Conservation (phyloP, 768 basidiomycete species). For the Pseudohyphozyma bogoriensis region DNA sequence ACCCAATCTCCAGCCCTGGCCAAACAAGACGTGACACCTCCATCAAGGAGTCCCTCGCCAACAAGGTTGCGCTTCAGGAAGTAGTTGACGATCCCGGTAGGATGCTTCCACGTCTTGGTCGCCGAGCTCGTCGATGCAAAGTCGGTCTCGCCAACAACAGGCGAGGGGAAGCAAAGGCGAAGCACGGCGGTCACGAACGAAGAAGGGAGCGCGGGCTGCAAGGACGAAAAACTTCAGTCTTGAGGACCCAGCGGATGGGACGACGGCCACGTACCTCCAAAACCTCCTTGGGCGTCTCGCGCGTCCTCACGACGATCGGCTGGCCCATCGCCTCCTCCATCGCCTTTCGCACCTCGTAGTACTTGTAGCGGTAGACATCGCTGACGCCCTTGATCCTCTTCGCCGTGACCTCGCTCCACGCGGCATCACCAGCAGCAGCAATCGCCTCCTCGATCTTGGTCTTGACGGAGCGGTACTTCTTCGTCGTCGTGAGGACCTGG, state of each 20-base stretch:
- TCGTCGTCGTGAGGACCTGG: neutral
- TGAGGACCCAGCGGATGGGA: neutral
- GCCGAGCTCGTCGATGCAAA: neutral
- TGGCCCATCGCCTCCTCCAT: slow-evolving; percentile 22
- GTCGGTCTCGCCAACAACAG: slow-evolving; percentile 2
- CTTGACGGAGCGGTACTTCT: slow-evolving; percentile 10
- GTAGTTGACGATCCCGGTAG: slow-evolving; percentile 16
- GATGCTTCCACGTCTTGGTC: slow-evolving; percentile 5
- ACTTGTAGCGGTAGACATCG: slow-evolving; percentile 18
- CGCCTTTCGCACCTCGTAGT: slow-evolving; percentile 22
- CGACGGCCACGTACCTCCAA: slow-evolving; percentile 14
- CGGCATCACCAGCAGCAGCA: neutral
- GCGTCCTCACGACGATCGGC: slow-evolving; percentile 6
- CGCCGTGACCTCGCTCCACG: slow-evolving; percentile 13
- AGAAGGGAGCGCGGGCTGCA: slow-evolving; percentile 23
- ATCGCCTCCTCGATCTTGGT: slow-evolving; percentile 19
- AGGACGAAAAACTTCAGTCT: neutral
- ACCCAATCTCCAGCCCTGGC: slow-evolving; percentile 27
- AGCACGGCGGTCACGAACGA: slow-evolving; percentile 25
- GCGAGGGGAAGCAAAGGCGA: slow-evolving; percentile 22
- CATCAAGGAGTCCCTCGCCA: slow-evolving; percentile 21
- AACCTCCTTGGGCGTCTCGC: slow-evolving; percentile 7
- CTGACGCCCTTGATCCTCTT: slow-evolving; percentile 19
- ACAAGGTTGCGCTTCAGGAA: slow-evolving; percentile 20
- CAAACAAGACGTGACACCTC: slow-evolving; percentile 16